Percentiles rank a stretch among this genome's conserved stretches.
Evolutionary conservation across 768 basidiomycete genomes (phyloP).

Genomic region (Xerocomellus amylosporus): DNA sequence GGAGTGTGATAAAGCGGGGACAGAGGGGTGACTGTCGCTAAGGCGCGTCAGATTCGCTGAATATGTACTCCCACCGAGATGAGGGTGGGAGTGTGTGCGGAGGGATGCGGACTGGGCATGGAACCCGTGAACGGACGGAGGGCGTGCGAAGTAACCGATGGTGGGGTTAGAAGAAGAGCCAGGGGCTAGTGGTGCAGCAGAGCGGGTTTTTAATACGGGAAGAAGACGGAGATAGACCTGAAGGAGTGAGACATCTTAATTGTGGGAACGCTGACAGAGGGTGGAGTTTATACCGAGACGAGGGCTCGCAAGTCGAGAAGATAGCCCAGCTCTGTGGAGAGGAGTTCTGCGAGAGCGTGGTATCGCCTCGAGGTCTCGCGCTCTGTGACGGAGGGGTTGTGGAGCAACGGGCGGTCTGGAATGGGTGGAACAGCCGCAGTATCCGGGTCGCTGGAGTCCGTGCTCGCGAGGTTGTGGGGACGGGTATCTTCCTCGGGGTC

Average conservation of each 20-base stretch:
- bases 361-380: constrained; percentile 49
- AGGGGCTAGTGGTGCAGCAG: constrained; percentile 15
- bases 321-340: constrained; percentile 83
- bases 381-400: neutral
- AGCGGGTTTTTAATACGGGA: constrained; percentile 42
- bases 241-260: neutral
- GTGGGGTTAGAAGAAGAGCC: constrained; percentile 27
- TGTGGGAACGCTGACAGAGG: neutral
- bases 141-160: constrained; percentile 35
- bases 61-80: constrained; percentile 22
- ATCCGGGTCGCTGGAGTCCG: constrained; percentile 4
- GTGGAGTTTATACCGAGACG: constrained; percentile 57
- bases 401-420: too few relatives aligned
- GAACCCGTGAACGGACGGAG: constrained; percentile 39
- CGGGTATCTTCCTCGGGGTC: constrained; percentile 18
- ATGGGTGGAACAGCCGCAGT: neutral
- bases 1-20: constrained; percentile 7
- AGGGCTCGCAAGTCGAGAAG: constrained; percentile 73
- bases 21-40: constrained; percentile 9
- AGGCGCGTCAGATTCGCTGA: constrained; percentile 14
- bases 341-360: constrained; percentile 81
- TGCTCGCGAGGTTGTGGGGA: neutral
- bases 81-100: constrained; percentile 46
- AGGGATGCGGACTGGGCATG: constrained; percentile 43
- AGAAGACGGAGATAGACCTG: constrained; percentile 68